Percentiles rank a stretch among this genome's conserved stretches.
phyloP scores from a whole-genome alignment of 192 early-diverging fungal genomes.

The Lunasporangiospora selenospora region DNA sequence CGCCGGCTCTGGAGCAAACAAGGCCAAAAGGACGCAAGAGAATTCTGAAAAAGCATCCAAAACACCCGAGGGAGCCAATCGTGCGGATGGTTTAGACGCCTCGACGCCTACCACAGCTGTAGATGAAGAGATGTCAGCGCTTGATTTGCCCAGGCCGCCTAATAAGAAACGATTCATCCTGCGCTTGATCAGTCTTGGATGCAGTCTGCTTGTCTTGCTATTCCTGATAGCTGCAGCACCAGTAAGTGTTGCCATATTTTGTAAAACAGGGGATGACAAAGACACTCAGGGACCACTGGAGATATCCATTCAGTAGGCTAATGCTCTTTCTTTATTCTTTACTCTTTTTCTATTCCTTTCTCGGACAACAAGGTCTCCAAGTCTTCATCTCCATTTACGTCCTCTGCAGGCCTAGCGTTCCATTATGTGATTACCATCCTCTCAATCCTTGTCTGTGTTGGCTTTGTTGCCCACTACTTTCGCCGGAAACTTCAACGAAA shows the following conservation, averaged over 20 bases:
- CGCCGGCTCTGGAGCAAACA: not conserved
- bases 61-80: no score
- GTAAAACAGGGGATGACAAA: no score
- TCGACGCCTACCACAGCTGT: no score
- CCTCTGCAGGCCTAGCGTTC: constrained; percentile 19
- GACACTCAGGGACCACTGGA: no score
- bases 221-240: constrained; percentile 35
- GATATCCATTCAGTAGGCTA: no score
- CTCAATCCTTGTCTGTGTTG: constrained; percentile 16
- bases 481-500: constrained; percentile 16
- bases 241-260: constrained; percentile 8
- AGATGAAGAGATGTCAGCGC: constrained; percentile 7
- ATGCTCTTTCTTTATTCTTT: no score
- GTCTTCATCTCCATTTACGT: constrained; percentile 23
- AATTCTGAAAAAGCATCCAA: no score
- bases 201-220: constrained; percentile 14
- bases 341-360: not conserved
- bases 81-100: no score
- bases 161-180: constrained; percentile 36
- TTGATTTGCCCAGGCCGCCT: not conserved
- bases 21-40: constrained; percentile 1
- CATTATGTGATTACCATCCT: constrained; percentile 32
- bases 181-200: constrained; percentile 23
- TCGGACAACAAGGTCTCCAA: constrained; percentile 16
- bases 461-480: constrained; percentile 39